phyloP scores from a whole-genome alignment of 768 basidiomycete species.

The Cubamyces sp. region DNA sequence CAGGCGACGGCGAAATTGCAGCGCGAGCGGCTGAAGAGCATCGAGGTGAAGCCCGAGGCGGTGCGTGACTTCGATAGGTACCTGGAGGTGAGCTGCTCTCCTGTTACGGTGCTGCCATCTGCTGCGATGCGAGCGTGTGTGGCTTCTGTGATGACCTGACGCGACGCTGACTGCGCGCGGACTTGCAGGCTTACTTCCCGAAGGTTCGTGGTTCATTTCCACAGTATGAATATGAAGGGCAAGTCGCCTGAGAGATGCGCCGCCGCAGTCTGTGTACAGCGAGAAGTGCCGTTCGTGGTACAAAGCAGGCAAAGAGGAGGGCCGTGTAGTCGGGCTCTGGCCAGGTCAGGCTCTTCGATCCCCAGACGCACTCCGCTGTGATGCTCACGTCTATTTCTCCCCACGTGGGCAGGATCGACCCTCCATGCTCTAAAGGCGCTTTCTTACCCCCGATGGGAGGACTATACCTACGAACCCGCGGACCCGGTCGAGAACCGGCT shows the following conservation, averaged over 20 bases:
- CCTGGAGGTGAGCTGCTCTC: slow-evolving; percentile 46
- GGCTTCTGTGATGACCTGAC: neutral
- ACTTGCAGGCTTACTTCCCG: slow-evolving; percentile 50
- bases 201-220: slow-evolving; percentile 36
- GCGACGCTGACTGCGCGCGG: slow-evolving; percentile 9
- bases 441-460: slow-evolving; percentile 63
- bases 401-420: slow-evolving; percentile 43
- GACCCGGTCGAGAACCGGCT: slow-evolving; percentile 51
- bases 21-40: slow-evolving; percentile 62
- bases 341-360: slow-evolving; percentile 44
- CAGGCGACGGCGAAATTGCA: slow-evolving; percentile 61
- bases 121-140: neutral
- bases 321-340: slow-evolving; percentile 60
- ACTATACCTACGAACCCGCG: slow-evolving; percentile 54
- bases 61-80: slow-evolving; percentile 66
- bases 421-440: slow-evolving; percentile 52
- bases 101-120: neutral
- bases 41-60: slow-evolving; percentile 61
- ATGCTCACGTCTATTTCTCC: no score
- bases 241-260: neutral
- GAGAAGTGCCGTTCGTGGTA: slow-evolving; percentile 66
- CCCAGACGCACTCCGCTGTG: neutral
- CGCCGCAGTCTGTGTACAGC: slow-evolving; percentile 55
- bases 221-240: neutral
- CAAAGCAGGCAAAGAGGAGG: slow-evolving; percentile 58